A percentile compares a stretch with the other conserved stretches of the same genome.
phyloP scores from a whole-genome alignment of 441 rosid genomes.

The Erodium trifolium region DNA sequence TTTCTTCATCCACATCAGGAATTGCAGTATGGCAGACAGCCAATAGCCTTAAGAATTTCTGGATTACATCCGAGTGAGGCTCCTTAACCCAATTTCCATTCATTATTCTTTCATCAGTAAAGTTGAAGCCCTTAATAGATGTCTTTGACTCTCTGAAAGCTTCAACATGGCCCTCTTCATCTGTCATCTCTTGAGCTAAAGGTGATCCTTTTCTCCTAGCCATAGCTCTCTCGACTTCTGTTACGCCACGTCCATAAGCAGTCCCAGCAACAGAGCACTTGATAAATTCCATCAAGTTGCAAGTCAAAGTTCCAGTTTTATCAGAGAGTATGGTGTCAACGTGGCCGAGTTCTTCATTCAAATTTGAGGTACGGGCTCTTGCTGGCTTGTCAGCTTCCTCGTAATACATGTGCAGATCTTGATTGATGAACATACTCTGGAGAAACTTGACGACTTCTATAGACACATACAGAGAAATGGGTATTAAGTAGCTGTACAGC shows the following conservation, averaged over 20 bases:
- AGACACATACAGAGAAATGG: constrained; percentile 87
- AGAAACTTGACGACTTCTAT: constrained; percentile 89
- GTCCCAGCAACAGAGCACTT: constrained; percentile 89
- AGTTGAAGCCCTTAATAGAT: constrained; percentile 70
- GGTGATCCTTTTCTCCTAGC: constrained; percentile 51
- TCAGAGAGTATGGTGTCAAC: constrained; percentile 92
- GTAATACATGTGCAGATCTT: constrained; percentile 71
- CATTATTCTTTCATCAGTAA: constrained; percentile 70
- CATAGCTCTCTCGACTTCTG: constrained; percentile 80
- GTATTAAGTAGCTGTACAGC: constrained; percentile 86
- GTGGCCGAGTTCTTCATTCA: constrained; percentile 98
- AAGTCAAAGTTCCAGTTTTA: constrained; percentile 95
- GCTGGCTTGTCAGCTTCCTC: constrained; percentile 91
- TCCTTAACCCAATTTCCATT: constrained; percentile 66
- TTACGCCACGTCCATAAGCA: constrained; percentile 73
- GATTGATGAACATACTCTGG: constrained; percentile 83
- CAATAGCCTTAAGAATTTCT: constrained; percentile 51
- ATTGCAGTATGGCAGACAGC: constrained; percentile 92
- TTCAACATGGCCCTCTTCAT: constrained; percentile 20
- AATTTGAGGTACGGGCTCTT: constrained; percentile 85
- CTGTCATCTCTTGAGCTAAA: constrained; percentile 32
- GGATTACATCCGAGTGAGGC: constrained; percentile 49
- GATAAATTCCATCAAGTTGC: constrained; percentile 95
- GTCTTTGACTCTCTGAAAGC: constrained; percentile 31
- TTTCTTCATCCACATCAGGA: constrained; percentile 81